Evolutionary conservation across 768 basidiomycete species (phyloP).

Genomic region (Amanita pallidorosea): DNA sequence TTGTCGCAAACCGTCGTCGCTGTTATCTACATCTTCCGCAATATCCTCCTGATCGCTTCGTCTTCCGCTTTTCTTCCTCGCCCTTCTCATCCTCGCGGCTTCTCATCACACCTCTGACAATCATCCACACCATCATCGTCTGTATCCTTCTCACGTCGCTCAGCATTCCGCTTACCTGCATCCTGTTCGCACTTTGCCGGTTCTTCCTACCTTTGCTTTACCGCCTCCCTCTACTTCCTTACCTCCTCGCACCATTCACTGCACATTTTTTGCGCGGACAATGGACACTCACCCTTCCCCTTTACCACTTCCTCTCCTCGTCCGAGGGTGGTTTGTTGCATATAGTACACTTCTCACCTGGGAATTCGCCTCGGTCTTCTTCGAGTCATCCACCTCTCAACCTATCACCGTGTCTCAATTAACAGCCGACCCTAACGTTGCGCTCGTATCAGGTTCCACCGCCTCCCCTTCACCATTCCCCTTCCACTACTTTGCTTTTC

Average conservation of each 20-base stretch:
- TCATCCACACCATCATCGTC: conserved; percentile 23
- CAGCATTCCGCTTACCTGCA: conserved; percentile 24
- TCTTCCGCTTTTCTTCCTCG: conserved; percentile 18
- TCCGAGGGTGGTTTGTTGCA: conserved; percentile 38
- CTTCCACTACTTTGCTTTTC: conserved; percentile 57
- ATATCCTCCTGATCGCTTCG: conserved; percentile 55
- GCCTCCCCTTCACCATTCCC: conserved; percentile 15
- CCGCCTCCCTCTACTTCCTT: conserved; percentile 39
- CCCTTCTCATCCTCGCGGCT: not conserved
- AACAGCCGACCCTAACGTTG: conserved; percentile 42
- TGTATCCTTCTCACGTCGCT: conserved; percentile 29
- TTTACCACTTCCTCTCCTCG: conserved; percentile 34
- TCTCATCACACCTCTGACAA: conserved; percentile 9
- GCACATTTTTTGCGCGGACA: conserved; percentile 51
- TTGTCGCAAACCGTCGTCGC: conserved; percentile 41
- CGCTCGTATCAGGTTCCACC: conserved; percentile 44
- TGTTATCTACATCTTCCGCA: conserved; percentile 38
- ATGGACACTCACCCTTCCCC: conserved; percentile 42
- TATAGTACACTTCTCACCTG: conserved; percentile 43
- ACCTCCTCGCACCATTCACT: conserved; percentile 46
- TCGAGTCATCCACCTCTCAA: conserved; percentile 50
- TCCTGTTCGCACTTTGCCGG: conserved; percentile 40
- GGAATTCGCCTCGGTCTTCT: conserved; percentile 54
- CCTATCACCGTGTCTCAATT: conserved; percentile 32
- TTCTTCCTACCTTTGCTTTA: conserved; percentile 40